Conservation (phyloP, 2,329 filamentous ascomycete genomes). For the Myrmaecium sp. region DNA sequence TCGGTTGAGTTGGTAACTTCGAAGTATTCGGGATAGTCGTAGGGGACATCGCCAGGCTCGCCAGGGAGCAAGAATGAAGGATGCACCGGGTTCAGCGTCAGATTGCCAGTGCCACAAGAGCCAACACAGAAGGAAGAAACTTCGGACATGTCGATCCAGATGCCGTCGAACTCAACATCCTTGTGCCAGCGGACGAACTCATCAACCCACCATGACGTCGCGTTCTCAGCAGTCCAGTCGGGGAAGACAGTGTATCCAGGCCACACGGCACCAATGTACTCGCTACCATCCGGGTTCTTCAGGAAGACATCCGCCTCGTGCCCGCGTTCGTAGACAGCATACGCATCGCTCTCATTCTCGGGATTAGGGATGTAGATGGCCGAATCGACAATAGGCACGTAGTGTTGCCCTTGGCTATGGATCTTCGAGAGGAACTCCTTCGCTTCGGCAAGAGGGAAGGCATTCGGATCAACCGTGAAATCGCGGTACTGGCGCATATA, state of each 20-base stretch:
- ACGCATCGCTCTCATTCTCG: conserved; percentile 44
- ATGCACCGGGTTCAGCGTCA: conserved; percentile 51
- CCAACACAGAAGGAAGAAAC: conserved; percentile 51
- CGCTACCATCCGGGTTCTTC: conserved; percentile 36
- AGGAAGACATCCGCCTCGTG: conserved; percentile 33
- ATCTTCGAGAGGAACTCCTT: conserved; percentile 35
- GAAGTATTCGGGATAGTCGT: conserved; percentile 52
- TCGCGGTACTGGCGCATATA: conserved; percentile 43
- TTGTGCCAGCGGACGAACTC: conserved; percentile 35
- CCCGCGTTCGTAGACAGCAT: conserved; percentile 34
- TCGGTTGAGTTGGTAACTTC: conserved; percentile 52
- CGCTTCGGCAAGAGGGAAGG: conserved; percentile 33
- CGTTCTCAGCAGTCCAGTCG: conserved; percentile 42
- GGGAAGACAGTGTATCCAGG: conserved; percentile 44
- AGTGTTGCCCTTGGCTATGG: conserved; percentile 38
- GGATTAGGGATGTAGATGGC: conserved; percentile 60
- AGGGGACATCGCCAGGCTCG: conserved; percentile 42
- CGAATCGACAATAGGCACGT: conserved; percentile 43
- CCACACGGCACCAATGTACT: conserved; percentile 40
- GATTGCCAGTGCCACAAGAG: conserved; percentile 49
- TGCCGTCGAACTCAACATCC: conserved; percentile 35
- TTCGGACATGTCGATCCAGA: conserved; percentile 44
- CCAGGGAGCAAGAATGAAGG: conserved; percentile 49
- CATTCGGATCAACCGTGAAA: conserved; percentile 38
- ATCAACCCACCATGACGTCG: conserved; percentile 42